Evolutionary conservation across 176 grass and related monocot genomes (phyloP).

Genomic region (Echinochloa phyllopogon): DNA sequence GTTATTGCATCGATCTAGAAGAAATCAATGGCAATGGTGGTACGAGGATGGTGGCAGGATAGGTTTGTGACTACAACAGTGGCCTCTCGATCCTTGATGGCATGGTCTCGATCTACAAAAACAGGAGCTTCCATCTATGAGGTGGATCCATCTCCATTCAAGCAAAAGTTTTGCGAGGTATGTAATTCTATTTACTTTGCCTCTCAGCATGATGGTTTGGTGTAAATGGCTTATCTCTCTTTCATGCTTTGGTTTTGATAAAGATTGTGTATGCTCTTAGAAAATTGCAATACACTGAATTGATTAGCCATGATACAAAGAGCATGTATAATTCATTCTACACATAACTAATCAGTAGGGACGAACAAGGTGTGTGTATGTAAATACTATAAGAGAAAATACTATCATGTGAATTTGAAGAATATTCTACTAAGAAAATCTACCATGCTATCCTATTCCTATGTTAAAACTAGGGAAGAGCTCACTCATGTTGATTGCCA

Average conservation of each 20-base stretch:
- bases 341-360: no score
- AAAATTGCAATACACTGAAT: neutral
- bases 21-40: neutral
- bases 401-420: neutral
- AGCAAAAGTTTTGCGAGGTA: neutral
- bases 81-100: neutral
- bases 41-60: no score
- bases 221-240: neutral
- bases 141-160: neutral
- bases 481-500: neutral
- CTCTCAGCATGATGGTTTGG: neutral
- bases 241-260: neutral
- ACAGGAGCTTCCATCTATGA: neutral
- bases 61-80: no score
- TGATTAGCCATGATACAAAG: neutral
- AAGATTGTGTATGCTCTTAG: neutral
- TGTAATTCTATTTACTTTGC: neutral
- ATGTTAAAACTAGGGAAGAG: neutral
- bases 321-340: no score
- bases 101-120: neutral
- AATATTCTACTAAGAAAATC: neutral
- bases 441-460: neutral
- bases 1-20: neutral
- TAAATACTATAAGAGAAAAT: neutral
- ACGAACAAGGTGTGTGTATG: neutral